Evolutionary conservation across 2,329 filamentous ascomycete species (phyloP), one percentile per base, ranked within the genome.

Genomic region (Fusarium neocosmosporiellum): DNA sequence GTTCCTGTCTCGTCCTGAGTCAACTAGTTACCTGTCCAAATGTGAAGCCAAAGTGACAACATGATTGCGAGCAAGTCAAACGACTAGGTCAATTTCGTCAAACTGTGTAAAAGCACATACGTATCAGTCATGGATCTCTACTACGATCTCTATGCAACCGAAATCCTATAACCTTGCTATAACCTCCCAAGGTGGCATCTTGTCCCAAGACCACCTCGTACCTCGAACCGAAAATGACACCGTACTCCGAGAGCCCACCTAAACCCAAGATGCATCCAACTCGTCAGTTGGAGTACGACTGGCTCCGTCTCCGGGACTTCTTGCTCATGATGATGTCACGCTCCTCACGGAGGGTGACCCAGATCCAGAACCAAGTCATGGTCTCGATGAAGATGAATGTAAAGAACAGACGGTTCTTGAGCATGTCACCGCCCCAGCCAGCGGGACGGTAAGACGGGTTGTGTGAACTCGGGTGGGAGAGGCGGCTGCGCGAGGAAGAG

Each of bases 371-470:
- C 94, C 95, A 98, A 69, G 89, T 88, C 74, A 94, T 86, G 80
- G 94, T 89, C 85, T 98, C 95, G 78, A 97, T 79, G 77, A 98
- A 96, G 10, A 90, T 91, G 82, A 94, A 96, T 0, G 93, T 91
- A 80, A 98, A 97, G 43, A 97, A 90, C 43, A 97, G 85, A 59
- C 94, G 89, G 80, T 97, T 97, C 84, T 95, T 94, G 76, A 98
- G 82, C 27, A 89, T 88, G 70, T 95, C 92, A 58, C 90, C 86
- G 71, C 83, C 90, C 87, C 82, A 88, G 78, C 81, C 77, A 57
- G 81, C 79, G 36, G 83, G 80, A 59, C 79, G 67, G 71, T 84
- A 84, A 31, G 77, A 66, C 16, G 81, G 79, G 65, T 82, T 83
- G 59, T 78, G 71, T 14, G 75, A 77, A 68, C 79, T 79, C 48